Conservation (phyloP, 306 rosid genomes). For the Acacia acuminata region DNA sequence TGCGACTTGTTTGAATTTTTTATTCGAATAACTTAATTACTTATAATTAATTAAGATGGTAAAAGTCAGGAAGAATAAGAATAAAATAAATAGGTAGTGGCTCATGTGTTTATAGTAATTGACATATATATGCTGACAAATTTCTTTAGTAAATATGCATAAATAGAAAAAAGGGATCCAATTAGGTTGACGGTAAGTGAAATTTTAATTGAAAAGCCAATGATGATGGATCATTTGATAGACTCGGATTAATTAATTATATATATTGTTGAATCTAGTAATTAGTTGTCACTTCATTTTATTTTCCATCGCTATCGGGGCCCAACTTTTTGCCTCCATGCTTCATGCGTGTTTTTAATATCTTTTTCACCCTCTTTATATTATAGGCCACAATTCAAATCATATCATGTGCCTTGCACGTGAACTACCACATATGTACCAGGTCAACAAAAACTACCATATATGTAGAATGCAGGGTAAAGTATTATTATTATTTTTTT, state of each 20-base stretch:
- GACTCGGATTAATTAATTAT: neutral
- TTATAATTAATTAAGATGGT: neutral
- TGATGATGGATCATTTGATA: neutral
- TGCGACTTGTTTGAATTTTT: neutral
- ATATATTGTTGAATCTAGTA: neutral
- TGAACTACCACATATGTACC: neutral
- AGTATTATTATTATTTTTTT: too few species aligned
- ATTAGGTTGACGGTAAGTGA: neutral
- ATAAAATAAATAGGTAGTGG: neutral
- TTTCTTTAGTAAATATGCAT: neutral
- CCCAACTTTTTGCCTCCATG: conserved; percentile 40
- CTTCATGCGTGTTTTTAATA: conserved; percentile 35
- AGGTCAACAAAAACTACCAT: too few species aligned
- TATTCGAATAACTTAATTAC: too few species aligned
- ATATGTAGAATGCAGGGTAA: too few species aligned
- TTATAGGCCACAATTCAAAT: conserved; percentile 14
- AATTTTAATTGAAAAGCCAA: neutral
- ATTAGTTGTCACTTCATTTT: conserved; percentile 44
- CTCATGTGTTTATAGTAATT: neutral
- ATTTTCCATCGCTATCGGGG: conserved; percentile 32
- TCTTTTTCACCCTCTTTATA: conserved; percentile 39
- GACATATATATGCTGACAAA: neutral
- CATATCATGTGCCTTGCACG: conserved; percentile 56
- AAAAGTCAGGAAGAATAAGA: neutral
- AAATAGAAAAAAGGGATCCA: neutral